A percentile compares a stretch with the other conserved stretches of the same genome.
phyloP scores from a whole-genome alignment of 1,284 basidiomycete genomes.

The Moniliophthora roreri region DNA sequence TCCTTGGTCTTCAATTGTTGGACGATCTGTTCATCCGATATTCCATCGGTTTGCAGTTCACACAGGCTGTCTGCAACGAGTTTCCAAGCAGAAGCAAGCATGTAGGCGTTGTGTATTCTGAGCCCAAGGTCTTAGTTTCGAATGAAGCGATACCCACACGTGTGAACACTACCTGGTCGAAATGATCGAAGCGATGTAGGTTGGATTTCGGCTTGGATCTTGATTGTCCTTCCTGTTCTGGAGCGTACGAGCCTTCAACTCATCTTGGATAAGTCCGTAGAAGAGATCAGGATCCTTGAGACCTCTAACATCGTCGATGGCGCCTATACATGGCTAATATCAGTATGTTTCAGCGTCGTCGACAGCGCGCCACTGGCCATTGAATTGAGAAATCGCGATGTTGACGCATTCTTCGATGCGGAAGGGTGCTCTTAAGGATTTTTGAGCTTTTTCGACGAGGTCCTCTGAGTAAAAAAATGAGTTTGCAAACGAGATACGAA shows the following conservation, averaged over 20 bases:
- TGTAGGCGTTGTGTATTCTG: conserved; percentile 76
- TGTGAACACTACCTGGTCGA: conserved; percentile 50
- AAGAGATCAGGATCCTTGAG: conserved; percentile 66
- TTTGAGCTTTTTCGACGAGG: conserved; percentile 53
- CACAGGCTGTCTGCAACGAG: conserved; percentile 57
- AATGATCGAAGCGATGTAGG: conserved; percentile 54
- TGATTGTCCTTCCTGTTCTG: conserved; percentile 20
- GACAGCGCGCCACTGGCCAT: conserved; percentile 42
- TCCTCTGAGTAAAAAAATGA: conserved; percentile 51
- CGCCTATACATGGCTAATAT: conserved; percentile 36
- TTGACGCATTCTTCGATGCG: conserved; percentile 58
- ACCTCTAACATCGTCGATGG: conserved; percentile 64
- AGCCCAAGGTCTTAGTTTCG: background rate
- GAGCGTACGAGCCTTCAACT: conserved; percentile 50
- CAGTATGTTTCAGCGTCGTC: background rate
- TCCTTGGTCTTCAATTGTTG: conserved; percentile 47
- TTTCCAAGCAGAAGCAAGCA: conserved; percentile 76
- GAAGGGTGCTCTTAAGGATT: conserved; percentile 62
- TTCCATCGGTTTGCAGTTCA: conserved; percentile 49
- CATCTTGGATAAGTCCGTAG: conserved; percentile 48
- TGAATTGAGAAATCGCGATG: conserved; percentile 69
- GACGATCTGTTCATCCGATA: conserved; percentile 51
- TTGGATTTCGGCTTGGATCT: conserved; percentile 40
- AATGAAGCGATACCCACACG: background rate
- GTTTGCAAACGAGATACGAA: conserved; percentile 8